Conservation (phyloP, 2,329 filamentous ascomycete genomes). For the Sordariomycetes sp. region DNA sequence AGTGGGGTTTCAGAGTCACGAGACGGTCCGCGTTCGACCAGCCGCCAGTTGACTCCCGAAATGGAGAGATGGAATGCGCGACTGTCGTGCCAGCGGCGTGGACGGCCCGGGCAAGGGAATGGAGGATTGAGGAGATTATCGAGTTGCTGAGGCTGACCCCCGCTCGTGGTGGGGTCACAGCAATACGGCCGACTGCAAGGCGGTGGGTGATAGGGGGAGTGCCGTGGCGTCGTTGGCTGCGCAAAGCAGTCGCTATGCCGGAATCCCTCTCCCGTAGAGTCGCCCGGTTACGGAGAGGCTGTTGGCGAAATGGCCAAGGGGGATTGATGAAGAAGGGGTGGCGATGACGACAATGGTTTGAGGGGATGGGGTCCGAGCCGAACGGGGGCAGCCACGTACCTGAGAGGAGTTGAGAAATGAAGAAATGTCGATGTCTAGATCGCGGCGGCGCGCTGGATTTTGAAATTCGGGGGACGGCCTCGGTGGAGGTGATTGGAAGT, state of each 20-base stretch:
- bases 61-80: not conserved
- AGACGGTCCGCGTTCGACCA: not conserved
- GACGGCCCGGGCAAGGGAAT: not conserved
- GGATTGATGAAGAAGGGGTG: conserved; percentile 11
- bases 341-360: conserved; percentile 28
- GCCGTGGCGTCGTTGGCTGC: not conserved
- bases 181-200: not conserved
- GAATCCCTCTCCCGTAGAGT: not conserved
- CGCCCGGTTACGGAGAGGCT: not conserved
- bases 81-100: not conserved
- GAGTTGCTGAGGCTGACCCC: not conserved
- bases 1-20: not conserved
- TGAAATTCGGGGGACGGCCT: not conserved
- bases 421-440: not conserved
- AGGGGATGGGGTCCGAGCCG: conserved; percentile 10
- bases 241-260: not conserved
- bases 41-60: not conserved
- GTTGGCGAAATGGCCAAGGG: not conserved
- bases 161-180: conserved; percentile 5
- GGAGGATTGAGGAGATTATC: not conserved
- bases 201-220: not conserved
- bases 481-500: conserved; percentile 5
- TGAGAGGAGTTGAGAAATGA: not conserved
- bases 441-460: conserved; percentile 1
- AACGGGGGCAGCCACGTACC: conserved; percentile 8